Conservation (phyloP, 1,284 basidiomycete genomes). For the Naganishia cerealis region DNA sequence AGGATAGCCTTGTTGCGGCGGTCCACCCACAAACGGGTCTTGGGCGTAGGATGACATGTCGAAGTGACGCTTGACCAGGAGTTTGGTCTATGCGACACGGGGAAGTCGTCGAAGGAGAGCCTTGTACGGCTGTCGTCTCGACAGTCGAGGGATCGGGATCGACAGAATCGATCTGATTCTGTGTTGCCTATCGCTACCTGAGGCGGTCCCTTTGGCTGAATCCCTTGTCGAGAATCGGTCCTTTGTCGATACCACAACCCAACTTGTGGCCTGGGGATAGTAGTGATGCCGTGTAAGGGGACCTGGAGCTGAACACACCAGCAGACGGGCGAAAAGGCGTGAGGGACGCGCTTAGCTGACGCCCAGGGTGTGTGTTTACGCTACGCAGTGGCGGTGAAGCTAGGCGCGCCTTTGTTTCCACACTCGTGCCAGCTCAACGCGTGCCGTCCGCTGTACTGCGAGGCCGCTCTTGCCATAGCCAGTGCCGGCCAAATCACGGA, state of each 20-base stretch:
- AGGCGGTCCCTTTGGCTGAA: conserved; percentile 15
- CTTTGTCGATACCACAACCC: conserved; percentile 21
- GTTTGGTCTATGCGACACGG: neutral
- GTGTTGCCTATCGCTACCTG: conserved; percentile 1
- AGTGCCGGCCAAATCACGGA: neutral
- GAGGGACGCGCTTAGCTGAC: neutral
- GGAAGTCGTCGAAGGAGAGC: neutral
- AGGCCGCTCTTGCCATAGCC: neutral
- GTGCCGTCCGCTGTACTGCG: neutral
- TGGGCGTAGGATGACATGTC: conserved; percentile 26
- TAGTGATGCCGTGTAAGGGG: neutral
- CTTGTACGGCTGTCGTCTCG: conserved; percentile 7
- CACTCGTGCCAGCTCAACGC: neutral
- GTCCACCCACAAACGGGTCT: conserved; percentile 24
- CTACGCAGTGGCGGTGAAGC: conserved; percentile 2
- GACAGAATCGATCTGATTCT: conserved; percentile 15
- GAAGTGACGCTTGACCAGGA: neutral
- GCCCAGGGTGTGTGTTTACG: neutral
- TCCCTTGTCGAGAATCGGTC: conserved; percentile 1
- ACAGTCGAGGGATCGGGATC: conserved; percentile 26
- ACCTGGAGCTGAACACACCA: neutral
- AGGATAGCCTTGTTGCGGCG: conserved; percentile 23
- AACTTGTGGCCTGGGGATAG: neutral
- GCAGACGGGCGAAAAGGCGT: neutral
- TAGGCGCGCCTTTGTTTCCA: conserved; percentile 3